A percentile compares a stretch with the other conserved stretches of the same genome.
phyloP scores from a whole-genome alignment of 1,284 basidiomycete genomes.

The Boletus smithii region DNA sequence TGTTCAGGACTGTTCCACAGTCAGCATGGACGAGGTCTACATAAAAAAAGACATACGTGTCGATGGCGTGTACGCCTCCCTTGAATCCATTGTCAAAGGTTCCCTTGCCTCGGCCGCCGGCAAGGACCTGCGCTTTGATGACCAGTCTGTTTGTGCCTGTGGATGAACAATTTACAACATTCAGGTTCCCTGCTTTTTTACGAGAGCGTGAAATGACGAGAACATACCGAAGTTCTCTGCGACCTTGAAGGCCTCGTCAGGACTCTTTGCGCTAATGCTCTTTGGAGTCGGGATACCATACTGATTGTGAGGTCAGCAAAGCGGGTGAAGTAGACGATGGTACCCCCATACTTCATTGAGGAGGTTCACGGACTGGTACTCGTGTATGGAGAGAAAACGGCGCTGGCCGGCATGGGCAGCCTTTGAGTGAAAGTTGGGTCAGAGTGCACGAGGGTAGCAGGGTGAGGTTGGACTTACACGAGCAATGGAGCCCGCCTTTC shows the following conservation, averaged over 20 bases:
- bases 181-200: neutral
- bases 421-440: constrained; percentile 33
- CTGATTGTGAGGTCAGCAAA: constrained; percentile 40
- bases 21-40: constrained; percentile 1
- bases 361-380: constrained; percentile 95
- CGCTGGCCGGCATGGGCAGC: constrained; percentile 75
- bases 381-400: constrained; percentile 96
- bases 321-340: neutral
- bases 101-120: constrained; percentile 98
- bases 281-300: constrained; percentile 97
- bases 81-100: constrained; percentile 96
- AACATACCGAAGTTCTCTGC: constrained; percentile 81
- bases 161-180: neutral
- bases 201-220: neutral
- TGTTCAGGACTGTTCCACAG: constrained; percentile 68
- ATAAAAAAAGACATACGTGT: constrained; percentile 57
- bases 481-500: constrained; percentile 58
- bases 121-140: constrained; percentile 98
- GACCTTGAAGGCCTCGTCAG: constrained; percentile 87
- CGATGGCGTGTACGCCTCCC: constrained; percentile 95
- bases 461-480: constrained; percentile 46
- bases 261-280: constrained; percentile 82
- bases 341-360: constrained; percentile 77
- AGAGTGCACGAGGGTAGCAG: neutral
- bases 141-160: constrained; percentile 73